Conservation (phyloP, 2,329 filamentous ascomycete species). For the Curvularia verruculosa region DNA sequence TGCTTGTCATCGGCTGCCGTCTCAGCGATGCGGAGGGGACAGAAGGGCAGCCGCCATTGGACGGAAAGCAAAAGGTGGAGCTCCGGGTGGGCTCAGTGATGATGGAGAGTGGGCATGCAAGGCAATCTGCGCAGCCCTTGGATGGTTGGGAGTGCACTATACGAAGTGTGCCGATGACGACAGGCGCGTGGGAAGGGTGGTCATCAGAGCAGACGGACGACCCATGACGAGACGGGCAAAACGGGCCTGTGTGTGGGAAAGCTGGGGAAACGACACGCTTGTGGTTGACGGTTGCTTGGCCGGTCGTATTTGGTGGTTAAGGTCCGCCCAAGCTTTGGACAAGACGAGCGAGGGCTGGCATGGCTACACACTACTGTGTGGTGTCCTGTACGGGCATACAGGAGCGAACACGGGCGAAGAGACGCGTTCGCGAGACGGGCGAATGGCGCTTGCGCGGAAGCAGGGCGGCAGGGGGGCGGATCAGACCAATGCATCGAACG, state of each 20-base stretch:
- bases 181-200: slow-evolving; percentile 3
- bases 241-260: not conserved
- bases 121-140: slow-evolving; percentile 5
- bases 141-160: slow-evolving; percentile 2
- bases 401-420: not conserved
- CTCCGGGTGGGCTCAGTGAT: not conserved
- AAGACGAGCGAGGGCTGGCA: slow-evolving; percentile 11
- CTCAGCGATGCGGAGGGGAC: slow-evolving; percentile 9
- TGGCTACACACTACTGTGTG: slow-evolving; percentile 9
- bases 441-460: slow-evolving; percentile 12
- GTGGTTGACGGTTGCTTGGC: slow-evolving; percentile 13
- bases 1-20: slow-evolving; percentile 9
- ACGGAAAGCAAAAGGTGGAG: not conserved
- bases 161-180: slow-evolving; percentile 13
- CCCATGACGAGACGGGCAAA: slow-evolving; percentile 3
- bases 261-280: not conserved
- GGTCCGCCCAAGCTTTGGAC: slow-evolving; percentile 18
- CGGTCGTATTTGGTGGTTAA: slow-evolving; percentile 24
- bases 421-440: slow-evolving; percentile 4
- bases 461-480: not conserved
- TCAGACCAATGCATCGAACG: slow-evolving; percentile 7
- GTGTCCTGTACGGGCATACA: not conserved
- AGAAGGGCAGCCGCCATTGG: slow-evolving; percentile 18
- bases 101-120: not conserved
- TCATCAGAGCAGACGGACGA: slow-evolving; percentile 4